Conservation (phyloP, 2,329 filamentous ascomycete species). For the Emydomyces testavorans region DNA sequence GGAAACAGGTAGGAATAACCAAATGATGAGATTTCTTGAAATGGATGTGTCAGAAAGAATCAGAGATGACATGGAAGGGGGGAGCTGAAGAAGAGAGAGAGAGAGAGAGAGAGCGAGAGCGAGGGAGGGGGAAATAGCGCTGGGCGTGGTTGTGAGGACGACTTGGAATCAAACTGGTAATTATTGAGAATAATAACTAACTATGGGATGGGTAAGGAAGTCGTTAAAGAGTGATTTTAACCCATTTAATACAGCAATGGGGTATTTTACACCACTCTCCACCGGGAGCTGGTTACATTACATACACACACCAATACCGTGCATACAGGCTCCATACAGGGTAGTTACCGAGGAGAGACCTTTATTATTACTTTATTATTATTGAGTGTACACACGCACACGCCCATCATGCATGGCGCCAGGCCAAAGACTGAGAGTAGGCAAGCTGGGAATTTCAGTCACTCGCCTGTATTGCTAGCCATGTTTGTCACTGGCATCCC, state of each 20-base stretch:
- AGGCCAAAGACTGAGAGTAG: too few relatives aligned
- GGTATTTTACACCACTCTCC: too few relatives aligned
- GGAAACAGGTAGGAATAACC: conserved; percentile 5
- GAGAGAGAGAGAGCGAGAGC: not conserved
- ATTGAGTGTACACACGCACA: too few relatives aligned
- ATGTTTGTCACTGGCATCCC: too few relatives aligned
- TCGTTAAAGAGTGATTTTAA: not conserved
- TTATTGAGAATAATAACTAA: too few relatives aligned
- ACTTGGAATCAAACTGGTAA: not conserved
- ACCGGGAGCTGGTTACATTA: not conserved
- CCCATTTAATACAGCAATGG: too few relatives aligned
- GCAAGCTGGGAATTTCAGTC: too few relatives aligned
- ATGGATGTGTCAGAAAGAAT: conserved; percentile 9
- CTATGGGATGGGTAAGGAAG: not conserved
- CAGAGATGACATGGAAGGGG: conserved; percentile 4
- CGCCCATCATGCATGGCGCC: too few relatives aligned
- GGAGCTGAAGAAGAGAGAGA: not conserved
- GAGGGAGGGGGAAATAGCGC: not conserved
- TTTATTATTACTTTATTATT: too few relatives aligned
- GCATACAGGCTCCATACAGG: too few relatives aligned
- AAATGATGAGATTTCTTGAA: conserved; percentile 8
- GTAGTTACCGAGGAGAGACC: too few relatives aligned
- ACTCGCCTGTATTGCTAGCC: too few relatives aligned
- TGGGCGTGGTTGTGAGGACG: not conserved
- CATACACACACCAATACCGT: not conserved